phyloP scores from a whole-genome alignment of 257 asterid species.

The Solanum virginianum region DNA sequence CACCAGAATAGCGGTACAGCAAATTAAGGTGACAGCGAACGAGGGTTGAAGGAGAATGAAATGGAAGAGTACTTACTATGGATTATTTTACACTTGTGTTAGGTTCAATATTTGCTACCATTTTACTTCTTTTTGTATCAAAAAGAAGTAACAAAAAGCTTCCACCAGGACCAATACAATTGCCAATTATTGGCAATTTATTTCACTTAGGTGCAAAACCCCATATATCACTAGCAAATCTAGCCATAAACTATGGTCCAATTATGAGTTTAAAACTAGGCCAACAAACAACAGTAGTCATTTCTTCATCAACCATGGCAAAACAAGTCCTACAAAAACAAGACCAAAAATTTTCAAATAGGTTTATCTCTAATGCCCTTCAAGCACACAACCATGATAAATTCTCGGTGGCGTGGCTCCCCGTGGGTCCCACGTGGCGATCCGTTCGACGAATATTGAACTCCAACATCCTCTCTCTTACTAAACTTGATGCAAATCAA shows the following conservation, averaged over 20 bases:
- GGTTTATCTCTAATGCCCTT: background rate
- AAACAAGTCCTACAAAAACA: background rate
- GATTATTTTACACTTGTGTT: background rate
- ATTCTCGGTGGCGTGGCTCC: background rate
- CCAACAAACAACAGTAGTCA: background rate
- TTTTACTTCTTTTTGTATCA: background rate
- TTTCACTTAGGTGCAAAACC: background rate
- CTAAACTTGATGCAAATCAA: conserved; percentile 3
- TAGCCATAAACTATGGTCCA: background rate
- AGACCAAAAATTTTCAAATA: background rate
- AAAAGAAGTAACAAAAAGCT: background rate
- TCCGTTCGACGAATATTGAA: background rate
- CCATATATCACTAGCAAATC: background rate
- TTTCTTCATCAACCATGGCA: background rate
- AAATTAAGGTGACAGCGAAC: no score
- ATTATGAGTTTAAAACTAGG: background rate
- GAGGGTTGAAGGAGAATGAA: background rate
- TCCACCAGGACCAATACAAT: background rate
- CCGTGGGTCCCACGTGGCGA: background rate
- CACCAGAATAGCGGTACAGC: no score
- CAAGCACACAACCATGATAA: background rate
- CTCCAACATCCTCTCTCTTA: background rate
- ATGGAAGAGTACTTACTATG: background rate
- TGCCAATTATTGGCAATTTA: background rate
- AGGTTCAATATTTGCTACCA: background rate